Percentiles rank a stretch among this genome's conserved stretches.
Conservation (phyloP, 495 filamentous ascomycete genomes). For the Penicillium goetzii region DNA sequence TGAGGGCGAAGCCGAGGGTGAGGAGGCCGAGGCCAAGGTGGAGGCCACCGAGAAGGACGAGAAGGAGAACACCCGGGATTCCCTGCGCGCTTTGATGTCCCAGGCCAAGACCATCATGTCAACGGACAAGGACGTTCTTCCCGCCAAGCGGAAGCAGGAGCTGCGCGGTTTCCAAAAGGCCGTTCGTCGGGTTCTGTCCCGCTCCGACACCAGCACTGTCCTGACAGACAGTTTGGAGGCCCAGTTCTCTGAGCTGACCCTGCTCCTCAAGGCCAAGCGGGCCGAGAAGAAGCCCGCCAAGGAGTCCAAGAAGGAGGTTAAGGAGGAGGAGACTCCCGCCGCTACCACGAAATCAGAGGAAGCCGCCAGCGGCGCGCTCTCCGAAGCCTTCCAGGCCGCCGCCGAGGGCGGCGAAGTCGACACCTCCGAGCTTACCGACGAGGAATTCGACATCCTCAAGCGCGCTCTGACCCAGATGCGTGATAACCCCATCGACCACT, state of each 20-base stretch:
- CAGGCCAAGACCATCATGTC: conserved; percentile 60
- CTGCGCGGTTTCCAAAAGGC: conserved; percentile 60
- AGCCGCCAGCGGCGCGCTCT: conserved; percentile 38
- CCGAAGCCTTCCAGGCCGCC: conserved; percentile 49
- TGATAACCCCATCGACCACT: conserved; percentile 74
- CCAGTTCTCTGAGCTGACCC: conserved; percentile 53
- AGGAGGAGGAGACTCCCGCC: conserved; percentile 15
- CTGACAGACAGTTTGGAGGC: conserved; percentile 54
- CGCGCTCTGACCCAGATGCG: conserved; percentile 57
- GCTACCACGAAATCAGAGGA: conserved; percentile 23
- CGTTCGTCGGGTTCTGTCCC: conserved; percentile 58
- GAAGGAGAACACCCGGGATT: conserved; percentile 43
- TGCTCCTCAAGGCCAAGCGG: conserved; percentile 46
- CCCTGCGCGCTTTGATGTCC: conserved; percentile 54
- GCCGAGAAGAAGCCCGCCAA: conserved; percentile 33
- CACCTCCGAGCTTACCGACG: conserved; percentile 42
- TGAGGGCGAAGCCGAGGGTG: conserved; percentile 34
- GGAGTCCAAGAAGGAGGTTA: conserved; percentile 29
- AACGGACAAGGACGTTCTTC: conserved; percentile 49
- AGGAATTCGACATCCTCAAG: conserved; percentile 48
- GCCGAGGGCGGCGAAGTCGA: conserved; percentile 45
- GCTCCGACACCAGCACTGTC: conserved; percentile 46
- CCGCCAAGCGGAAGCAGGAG: conserved; percentile 65
- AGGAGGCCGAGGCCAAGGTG: conserved; percentile 27
- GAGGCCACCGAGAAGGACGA: conserved; percentile 31